These are phyloP conservation scores for Cornus florida DNA, from an alignment of 148 eudicot species.

Conservation along the genomic window DNA sequence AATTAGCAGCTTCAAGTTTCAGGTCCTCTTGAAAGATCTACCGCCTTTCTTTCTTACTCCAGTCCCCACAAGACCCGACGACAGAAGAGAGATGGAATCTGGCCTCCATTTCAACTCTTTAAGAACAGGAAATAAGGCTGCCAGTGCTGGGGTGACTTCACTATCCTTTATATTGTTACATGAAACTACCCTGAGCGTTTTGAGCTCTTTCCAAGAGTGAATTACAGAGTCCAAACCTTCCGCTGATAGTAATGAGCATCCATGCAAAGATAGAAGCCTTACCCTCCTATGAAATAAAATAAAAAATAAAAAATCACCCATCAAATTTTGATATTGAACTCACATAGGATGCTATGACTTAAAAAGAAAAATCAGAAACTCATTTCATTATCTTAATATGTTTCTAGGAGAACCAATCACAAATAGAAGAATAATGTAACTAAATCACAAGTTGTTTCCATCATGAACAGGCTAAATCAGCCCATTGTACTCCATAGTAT, in stretches of 20 bases:
- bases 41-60: slow-evolving; percentile 89
- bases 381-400: background rate
- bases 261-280: slow-evolving; percentile 70
- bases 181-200: slow-evolving; percentile 69
- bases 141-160: slow-evolving; percentile 74
- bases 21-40: slow-evolving; percentile 67
- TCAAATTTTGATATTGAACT: background rate
- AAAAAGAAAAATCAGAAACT: background rate
- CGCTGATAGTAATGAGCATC: slow-evolving; percentile 82
- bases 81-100: slow-evolving; percentile 71
- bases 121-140: slow-evolving; percentile 67
- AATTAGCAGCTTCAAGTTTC: slow-evolving; percentile 26
- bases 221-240: slow-evolving; percentile 77
- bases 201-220: slow-evolving; percentile 75
- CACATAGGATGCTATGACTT: background rate
- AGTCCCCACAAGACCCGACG: slow-evolving; percentile 75
- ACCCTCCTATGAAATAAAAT: slow-evolving; percentile 51
- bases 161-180: slow-evolving; percentile 86
- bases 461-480: background rate
- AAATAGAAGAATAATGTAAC: background rate
- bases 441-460: background rate
- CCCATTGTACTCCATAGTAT: background rate
- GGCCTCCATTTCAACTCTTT: slow-evolving; percentile 95
- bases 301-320: background rate
- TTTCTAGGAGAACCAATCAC: background rate